Evolutionary conservation across 108 stramenopile species (phyloP).

Genomic region (Pseudonitzschia multiseries): DNA sequence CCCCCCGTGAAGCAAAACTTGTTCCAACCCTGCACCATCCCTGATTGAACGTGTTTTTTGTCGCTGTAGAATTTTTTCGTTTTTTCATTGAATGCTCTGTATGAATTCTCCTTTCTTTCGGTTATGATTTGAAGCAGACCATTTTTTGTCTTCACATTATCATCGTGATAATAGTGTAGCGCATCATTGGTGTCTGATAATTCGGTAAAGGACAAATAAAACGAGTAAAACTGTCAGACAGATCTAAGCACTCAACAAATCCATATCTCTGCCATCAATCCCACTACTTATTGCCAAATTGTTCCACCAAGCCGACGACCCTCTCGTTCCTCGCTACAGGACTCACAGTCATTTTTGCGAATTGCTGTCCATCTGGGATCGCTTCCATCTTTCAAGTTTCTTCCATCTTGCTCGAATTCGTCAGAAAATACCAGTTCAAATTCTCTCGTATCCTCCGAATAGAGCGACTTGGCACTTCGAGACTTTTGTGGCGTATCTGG

Average conservation of each 20-base stretch:
- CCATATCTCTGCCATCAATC: not conserved
- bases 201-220: constrained; percentile 1
- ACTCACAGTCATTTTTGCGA: constrained; percentile 75
- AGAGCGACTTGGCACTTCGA: constrained; percentile 29
- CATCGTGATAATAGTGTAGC: constrained; percentile 76
- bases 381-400: constrained; percentile 88
- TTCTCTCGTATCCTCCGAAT: constrained; percentile 44
- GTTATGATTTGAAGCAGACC: constrained; percentile 77
- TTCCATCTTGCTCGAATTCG: constrained; percentile 88
- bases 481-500: constrained; percentile 69
- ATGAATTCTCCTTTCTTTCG: constrained; percentile 58
- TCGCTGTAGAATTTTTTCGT: constrained; percentile 69
- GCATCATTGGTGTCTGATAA: constrained; percentile 79
- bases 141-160: constrained; percentile 67
- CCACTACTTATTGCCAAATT: too few species aligned
- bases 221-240: not conserved
- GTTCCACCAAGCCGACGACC: too few species aligned
- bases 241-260: not conserved
- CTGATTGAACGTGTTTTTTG: constrained; percentile 76
- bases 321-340: not conserved
- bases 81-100: constrained; percentile 83
- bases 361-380: constrained; percentile 96
- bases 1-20: constrained; percentile 93
- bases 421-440: constrained; percentile 90
- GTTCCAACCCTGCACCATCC: constrained; percentile 90